A percentile compares a stretch with the other conserved stretches of the same genome.
Evolutionary conservation across 139 green algal species (phyloP).

Genomic region (Chlamydomonas applanata): DNA sequence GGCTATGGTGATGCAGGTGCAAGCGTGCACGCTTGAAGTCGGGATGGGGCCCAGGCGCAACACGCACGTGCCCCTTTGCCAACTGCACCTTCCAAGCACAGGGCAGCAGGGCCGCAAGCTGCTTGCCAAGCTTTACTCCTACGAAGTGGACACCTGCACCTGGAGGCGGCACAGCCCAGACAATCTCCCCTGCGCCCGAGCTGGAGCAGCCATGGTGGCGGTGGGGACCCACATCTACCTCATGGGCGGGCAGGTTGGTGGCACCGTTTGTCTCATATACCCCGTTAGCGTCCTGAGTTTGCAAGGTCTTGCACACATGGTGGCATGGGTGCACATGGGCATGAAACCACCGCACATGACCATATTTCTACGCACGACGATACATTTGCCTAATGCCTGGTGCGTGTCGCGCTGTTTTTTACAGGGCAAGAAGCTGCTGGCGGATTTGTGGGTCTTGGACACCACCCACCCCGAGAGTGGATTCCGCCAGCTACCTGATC

Average conservation of each 20-base stretch:
- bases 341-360: no score
- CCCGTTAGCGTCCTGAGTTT: not conserved
- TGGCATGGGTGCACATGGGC: no score
- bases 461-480: not conserved
- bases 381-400: not conserved
- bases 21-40: no score
- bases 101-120: constrained; percentile 49
- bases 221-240: constrained; percentile 34
- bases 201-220: constrained; percentile 29
- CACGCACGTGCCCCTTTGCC: not conserved
- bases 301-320: not conserved
- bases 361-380: no score
- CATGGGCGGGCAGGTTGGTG: constrained; percentile 46
- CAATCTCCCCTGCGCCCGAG: constrained; percentile 13
- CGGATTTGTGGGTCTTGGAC: constrained; percentile 46
- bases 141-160: constrained; percentile 35
- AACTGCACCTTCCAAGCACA: not conserved
- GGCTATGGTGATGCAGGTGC: not conserved
- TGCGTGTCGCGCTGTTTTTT: not conserved
- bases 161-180: constrained; percentile 24
- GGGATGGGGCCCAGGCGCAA: no score
- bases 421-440: constrained; percentile 43
- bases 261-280: not conserved
- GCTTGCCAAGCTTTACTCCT: constrained; percentile 31
- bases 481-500: not conserved